Conservation (phyloP, 176 grass and related monocot species). For the Chrysopogon serrulatus region DNA sequence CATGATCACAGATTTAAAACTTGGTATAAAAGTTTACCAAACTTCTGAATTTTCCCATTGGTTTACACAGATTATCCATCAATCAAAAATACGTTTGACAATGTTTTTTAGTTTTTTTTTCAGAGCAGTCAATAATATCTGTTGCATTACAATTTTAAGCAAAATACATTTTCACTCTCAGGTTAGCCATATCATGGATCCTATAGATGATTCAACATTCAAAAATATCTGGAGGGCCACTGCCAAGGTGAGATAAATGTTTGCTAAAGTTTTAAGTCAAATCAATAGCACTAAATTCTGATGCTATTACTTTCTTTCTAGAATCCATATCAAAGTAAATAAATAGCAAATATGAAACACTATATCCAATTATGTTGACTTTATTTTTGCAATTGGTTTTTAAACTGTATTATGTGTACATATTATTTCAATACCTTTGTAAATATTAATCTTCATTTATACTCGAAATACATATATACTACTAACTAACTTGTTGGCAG, state of each 20-base stretch:
- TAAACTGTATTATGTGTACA: not conserved
- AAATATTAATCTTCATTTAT: not conserved
- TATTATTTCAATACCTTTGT: not conserved
- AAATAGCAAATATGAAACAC: conserved; percentile 11
- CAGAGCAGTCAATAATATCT: not conserved
- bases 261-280: not conserved
- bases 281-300: not conserved
- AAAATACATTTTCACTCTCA: conserved; percentile 41
- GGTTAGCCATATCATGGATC: conserved; percentile 86
- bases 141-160: conserved; percentile 1
- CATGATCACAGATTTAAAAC: not conserved
- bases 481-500: conserved; percentile 42
- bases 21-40: not conserved
- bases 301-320: conserved; percentile 7
- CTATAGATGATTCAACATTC: conserved; percentile 74
- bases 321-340: not conserved
- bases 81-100: not conserved
- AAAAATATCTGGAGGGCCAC: conserved; percentile 95
- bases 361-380: not conserved
- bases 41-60: not conserved
- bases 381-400: not conserved
- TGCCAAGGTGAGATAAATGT: conserved; percentile 68
- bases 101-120: not conserved
- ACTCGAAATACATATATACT: not conserved
- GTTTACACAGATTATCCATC: not conserved